Conservation (phyloP, 208 protist species). For the Phytomonas sp. region DNA sequence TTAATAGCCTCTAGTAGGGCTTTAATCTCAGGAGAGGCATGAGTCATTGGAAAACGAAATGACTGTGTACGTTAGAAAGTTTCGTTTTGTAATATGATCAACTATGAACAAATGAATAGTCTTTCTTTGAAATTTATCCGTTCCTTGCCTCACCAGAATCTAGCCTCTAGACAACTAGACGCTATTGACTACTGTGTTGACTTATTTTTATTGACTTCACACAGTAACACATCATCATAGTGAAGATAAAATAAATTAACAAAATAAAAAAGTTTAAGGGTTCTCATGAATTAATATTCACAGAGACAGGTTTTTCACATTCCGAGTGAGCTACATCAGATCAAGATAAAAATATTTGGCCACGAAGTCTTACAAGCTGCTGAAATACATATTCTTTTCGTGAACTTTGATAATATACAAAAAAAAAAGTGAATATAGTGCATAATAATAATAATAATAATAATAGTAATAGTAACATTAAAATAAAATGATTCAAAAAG, state of each 20-base stretch:
- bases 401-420: neutral
- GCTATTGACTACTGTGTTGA: neutral
- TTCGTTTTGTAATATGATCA: neutral
- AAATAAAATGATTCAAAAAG: constrained; percentile 5
- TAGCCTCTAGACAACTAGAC: neutral
- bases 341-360: neutral
- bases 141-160: neutral
- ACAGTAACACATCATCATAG: constrained; percentile 1
- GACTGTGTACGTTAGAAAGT: constrained; percentile 6
- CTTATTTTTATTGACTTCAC: constrained; percentile 7
- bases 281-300: neutral
- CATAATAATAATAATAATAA: constrained; percentile 14
- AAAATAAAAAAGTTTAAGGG: neutral
- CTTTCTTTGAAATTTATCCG: constrained; percentile 9
- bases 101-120: constrained; percentile 8
- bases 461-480: constrained; percentile 12
- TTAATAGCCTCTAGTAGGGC: constrained; percentile 13
- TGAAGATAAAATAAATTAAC: constrained; percentile 8
- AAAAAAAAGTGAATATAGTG: neutral
- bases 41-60: constrained; percentile 1
- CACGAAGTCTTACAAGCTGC: neutral
- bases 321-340: neutral
- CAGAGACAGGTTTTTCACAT: neutral
- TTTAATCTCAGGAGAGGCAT: constrained; percentile 1
- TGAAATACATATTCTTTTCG: neutral